Evolutionary conservation across 2,329 filamentous ascomycete species (phyloP).

Genomic region (Monosporascus sp.): DNA sequence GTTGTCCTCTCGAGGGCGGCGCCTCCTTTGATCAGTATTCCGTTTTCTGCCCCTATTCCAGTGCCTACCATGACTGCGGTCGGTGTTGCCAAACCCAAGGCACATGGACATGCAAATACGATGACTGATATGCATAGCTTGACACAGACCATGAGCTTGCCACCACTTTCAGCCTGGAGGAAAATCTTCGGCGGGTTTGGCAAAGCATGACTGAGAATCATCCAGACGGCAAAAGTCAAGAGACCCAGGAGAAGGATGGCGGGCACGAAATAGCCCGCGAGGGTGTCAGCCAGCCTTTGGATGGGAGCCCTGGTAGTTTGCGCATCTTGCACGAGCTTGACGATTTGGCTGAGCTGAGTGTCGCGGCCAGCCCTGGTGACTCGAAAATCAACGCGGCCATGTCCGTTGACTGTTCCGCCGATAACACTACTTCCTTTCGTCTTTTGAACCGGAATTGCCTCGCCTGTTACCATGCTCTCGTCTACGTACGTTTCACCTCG

Average conservation of each 20-base stretch:
- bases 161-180: conserved; percentile 71
- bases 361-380: conserved; percentile 91
- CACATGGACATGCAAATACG: conserved; percentile 95
- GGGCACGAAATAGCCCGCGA: conserved; percentile 93
- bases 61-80: conserved; percentile 99
- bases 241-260: conserved; percentile 80
- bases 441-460: conserved; percentile 93
- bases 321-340: conserved; percentile 95
- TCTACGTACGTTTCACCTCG: conserved; percentile 91
- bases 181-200: conserved; percentile 86
- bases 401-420: conserved; percentile 92
- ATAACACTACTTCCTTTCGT: conserved; percentile 74
- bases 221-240: conserved; percentile 84
- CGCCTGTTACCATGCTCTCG: conserved; percentile 97
- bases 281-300: conserved; percentile 82
- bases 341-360: conserved; percentile 95
- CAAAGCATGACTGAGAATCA: conserved; percentile 86
- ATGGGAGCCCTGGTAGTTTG: conserved; percentile 94
- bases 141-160: conserved; percentile 91
- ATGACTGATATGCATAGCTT: conserved; percentile 98
- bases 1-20: conserved; percentile 87
- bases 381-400: conserved; percentile 84
- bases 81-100: conserved; percentile 89
- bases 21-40: conserved; percentile 96
- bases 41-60: conserved; percentile 91